Conservation (phyloP, 1,284 basidiomycete genomes). For the Stygiomarasmius scandens region DNA sequence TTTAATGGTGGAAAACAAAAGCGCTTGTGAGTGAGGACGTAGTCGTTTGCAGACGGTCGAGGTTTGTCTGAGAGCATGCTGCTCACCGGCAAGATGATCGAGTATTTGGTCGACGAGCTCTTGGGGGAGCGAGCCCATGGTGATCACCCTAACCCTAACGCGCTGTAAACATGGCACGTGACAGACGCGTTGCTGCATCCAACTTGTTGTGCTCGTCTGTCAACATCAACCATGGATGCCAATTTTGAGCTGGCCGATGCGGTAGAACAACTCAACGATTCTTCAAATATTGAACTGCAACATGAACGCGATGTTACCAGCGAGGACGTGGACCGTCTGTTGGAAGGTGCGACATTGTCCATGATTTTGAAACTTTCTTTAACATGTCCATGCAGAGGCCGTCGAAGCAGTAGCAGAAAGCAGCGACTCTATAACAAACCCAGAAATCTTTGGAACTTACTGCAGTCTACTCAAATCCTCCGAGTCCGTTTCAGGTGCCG, state of each 20-base stretch:
- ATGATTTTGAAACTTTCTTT: slow-evolving; percentile 1
- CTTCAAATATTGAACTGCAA: slow-evolving; percentile 60
- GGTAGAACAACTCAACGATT: slow-evolving; percentile 61
- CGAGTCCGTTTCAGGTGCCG: slow-evolving; percentile 54
- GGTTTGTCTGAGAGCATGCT: too few species aligned
- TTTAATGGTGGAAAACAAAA: too few species aligned
- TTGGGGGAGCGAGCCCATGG: not conserved
- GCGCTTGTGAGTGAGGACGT: too few species aligned
- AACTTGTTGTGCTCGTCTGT: not conserved
- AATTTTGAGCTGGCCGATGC: slow-evolving; percentile 79
- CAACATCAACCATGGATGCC: slow-evolving; percentile 24
- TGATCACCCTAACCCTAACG: too few species aligned
- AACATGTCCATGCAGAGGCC: slow-evolving; percentile 26
- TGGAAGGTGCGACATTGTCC: slow-evolving; percentile 51
- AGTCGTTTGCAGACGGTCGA: too few species aligned
- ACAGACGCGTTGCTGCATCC: not conserved
- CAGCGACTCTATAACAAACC: slow-evolving; percentile 68
- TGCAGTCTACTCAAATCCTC: slow-evolving; percentile 77
- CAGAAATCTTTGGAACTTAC: slow-evolving; percentile 77
- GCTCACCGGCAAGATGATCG: too few species aligned
- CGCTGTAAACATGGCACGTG: not conserved
- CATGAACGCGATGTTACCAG: slow-evolving; percentile 62
- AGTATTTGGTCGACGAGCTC: too few species aligned
- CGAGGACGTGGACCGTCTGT: slow-evolving; percentile 40
- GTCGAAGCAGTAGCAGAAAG: slow-evolving; percentile 76